phyloP scores from a whole-genome alignment of 768 basidiomycete species.

The Roridomyces roridus region DNA sequence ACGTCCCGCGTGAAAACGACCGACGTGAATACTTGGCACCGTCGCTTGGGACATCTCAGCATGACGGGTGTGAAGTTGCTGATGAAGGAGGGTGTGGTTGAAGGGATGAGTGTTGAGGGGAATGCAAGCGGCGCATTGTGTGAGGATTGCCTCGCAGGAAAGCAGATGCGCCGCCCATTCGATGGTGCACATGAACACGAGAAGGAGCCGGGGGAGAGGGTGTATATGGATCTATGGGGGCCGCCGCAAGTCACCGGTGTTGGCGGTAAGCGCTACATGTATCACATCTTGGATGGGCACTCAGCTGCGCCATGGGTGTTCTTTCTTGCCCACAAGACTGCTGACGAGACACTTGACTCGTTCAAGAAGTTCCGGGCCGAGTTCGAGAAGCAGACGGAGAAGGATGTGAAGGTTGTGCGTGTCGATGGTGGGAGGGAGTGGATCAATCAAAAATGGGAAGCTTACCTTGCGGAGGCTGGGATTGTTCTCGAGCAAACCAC shows the following conservation, averaged over 20 bases:
- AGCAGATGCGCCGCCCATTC: slow-evolving; percentile 4
- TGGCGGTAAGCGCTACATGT: neutral
- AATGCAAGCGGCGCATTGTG: slow-evolving; percentile 1
- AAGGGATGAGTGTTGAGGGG: neutral
- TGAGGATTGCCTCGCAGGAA: slow-evolving; percentile 6
- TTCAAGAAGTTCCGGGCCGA: slow-evolving; percentile 2
- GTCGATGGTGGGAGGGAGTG: slow-evolving; percentile 6
- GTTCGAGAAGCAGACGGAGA: slow-evolving; percentile 7
- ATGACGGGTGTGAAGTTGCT: neutral
- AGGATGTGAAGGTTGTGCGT: neutral
- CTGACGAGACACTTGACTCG: neutral
- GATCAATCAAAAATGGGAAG: neutral
- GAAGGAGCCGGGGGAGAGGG: slow-evolving; percentile 1
- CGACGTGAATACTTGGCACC: slow-evolving; percentile 1
- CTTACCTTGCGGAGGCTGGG: neutral
- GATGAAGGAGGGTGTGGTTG: neutral
- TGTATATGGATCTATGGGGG: slow-evolving; percentile 14
- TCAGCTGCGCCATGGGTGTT: neutral
- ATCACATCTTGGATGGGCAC: slow-evolving; percentile 4
- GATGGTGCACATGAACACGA: slow-evolving; percentile 9
- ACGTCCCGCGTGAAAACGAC: neutral
- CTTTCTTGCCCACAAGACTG: slow-evolving; percentile 1
- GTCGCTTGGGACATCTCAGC: neutral
- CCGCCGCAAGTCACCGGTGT: neutral
- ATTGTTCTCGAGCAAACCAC: slow-evolving; percentile 28